These are phyloP conservation scores for Stramenopiles sp. DNA, from an alignment of 352 stramenopile species.

Conservation along the genomic window DNA sequence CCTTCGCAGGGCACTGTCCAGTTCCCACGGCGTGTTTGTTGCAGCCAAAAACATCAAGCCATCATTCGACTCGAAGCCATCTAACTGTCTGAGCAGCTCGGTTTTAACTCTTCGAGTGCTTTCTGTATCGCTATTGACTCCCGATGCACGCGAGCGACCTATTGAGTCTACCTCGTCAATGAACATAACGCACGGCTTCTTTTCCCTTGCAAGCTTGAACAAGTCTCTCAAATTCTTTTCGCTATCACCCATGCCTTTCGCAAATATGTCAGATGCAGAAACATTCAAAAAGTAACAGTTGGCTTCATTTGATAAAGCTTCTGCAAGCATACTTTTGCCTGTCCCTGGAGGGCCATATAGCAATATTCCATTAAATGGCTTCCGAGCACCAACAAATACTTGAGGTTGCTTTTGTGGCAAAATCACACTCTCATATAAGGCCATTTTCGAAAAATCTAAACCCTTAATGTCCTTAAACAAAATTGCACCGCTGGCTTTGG, in stretches of 20 bases:
- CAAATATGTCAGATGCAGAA: conserved; percentile 92
- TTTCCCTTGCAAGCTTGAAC: conserved; percentile 98
- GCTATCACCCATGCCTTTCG: conserved; percentile 76
- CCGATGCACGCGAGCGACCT: neutral
- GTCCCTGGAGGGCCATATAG: conserved; percentile 82
- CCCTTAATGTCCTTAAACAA: neutral
- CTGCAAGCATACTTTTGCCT: conserved; percentile 83
- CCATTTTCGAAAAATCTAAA: neutral
- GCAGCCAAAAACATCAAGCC: conserved; percentile 63
- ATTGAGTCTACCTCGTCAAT: conserved; percentile 99
- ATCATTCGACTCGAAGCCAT: neutral
- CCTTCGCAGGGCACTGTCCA: conserved; percentile 81
- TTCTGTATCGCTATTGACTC: neutral
- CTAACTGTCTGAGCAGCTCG: neutral
- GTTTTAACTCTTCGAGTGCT: neutral
- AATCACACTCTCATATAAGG: neutral
- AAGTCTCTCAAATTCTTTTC: conserved; percentile 81
- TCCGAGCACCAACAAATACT: conserved; percentile 74
- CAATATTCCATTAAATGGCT: conserved; percentile 77
- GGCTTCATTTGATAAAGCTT: conserved; percentile 68
- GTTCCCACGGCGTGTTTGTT: conserved; percentile 86
- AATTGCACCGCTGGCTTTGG: neutral
- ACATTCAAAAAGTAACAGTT: conserved; percentile 83
- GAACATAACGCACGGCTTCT: conserved; percentile 98
- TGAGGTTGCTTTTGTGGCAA: conserved; percentile 73